These are phyloP conservation scores for Saraca asoca DNA, from an alignment of 331 rosid genomes.

Conservation along the genomic window DNA sequence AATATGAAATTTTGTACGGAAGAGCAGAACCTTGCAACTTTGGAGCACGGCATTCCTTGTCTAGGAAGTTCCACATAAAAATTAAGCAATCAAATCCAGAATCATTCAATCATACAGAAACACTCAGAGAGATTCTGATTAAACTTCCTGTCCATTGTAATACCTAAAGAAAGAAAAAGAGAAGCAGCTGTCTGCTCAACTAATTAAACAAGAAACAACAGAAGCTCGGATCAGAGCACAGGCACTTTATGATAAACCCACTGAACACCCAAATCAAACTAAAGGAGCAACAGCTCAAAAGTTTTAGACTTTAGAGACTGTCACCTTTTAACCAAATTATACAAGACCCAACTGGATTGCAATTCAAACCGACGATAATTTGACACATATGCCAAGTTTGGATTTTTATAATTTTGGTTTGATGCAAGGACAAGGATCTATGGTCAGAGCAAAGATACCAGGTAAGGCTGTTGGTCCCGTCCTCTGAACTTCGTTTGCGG, in stretches of 20 bases:
- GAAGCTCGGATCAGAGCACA: slow-evolving; percentile 28
- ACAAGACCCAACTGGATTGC: slow-evolving; percentile 25
- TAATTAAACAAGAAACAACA: slow-evolving; percentile 13
- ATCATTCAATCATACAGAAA: slow-evolving; percentile 5
- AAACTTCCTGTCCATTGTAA: too few species aligned
- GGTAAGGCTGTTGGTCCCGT: slow-evolving; percentile 28
- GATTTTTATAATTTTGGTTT: slow-evolving; percentile 12
- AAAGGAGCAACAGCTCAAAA: slow-evolving; percentile 18
- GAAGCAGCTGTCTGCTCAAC: slow-evolving; percentile 7
- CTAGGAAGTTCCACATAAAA: not conserved
- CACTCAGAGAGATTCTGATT: not conserved
- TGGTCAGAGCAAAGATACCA: slow-evolving; percentile 22
- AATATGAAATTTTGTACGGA: not conserved
- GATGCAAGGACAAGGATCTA: slow-evolving; percentile 23
- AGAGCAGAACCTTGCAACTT: slow-evolving; percentile 13
- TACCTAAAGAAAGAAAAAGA: too few species aligned
- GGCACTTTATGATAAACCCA: not conserved
- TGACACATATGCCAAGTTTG: slow-evolving; percentile 19
- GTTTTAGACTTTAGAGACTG: slow-evolving; percentile 25
- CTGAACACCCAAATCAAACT: not conserved
- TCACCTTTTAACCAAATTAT: slow-evolving; percentile 33
- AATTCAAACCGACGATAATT: slow-evolving; percentile 16
- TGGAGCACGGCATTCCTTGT: not conserved
- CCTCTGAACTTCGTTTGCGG: not conserved
- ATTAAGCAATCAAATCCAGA: slow-evolving; percentile 1